Evolutionary conservation across 805 yeast genomes (phyloP), one percentile per base, ranked within the genome.

Genomic region (Lipomyces yamadae): DNA sequence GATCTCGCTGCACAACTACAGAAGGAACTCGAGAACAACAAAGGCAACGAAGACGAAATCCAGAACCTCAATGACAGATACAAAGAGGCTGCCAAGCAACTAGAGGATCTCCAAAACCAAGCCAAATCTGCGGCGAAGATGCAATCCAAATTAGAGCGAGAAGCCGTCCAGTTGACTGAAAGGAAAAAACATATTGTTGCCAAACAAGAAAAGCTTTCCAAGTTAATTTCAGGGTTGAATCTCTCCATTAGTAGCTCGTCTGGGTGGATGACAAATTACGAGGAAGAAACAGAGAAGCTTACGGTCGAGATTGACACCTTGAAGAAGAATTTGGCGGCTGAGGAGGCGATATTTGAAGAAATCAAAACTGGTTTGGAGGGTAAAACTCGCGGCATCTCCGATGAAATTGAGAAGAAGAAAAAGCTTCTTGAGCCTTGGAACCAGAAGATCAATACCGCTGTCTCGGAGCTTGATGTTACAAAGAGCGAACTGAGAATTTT

Each of bases 401-500:
- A 82, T 7, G 84, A 90, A 73, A 89, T 93, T 61, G 89, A 86
- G 70, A 72, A 74, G 13, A 78, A 87, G 52, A 93, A 91, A 75
- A 82, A 81, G 6, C 82, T 88, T 67, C 78, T 92, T 5, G 93
- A 90, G 71, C 99, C 98, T 0, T 92, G 96, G 93, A 86, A 86
- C 66, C 88, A 84, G 34, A 83, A 86, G 69, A 78, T 92, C 37
- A 87, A 84, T 66, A 83, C 84, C 15, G 87, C 88, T 65, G 86
- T 86, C 63, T 84, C 89, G 13, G 86, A 86, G 57, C 83, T 89
- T 6, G 84, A 87, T 60, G 83, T 91, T n/a, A 84, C 87, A 2
- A 81, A 84, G 61, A 85, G 91, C 6, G 86, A 88, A 67, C 81
- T 91, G n/a, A 85, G 85, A 32, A 82, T 91, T 76, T 73, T 89